Conservation (phyloP, 2,329 filamentous ascomycete genomes). For the Sclerotinia trifoliorum region DNA sequence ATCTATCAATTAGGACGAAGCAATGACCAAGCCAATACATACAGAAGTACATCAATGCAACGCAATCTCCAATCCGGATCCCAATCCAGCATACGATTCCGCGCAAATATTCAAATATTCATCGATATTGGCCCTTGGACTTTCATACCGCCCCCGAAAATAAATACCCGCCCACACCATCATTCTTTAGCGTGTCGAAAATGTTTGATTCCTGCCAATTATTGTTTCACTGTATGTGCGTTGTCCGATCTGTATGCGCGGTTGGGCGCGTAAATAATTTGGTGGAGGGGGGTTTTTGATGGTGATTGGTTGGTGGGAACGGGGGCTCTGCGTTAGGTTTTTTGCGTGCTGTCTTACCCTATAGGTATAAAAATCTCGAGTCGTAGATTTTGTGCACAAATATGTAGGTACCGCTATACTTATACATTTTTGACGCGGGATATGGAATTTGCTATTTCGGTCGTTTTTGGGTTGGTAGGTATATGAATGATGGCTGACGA, state of each 20-base stretch:
- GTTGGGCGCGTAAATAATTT: constrained; percentile 11
- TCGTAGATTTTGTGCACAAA: neutral
- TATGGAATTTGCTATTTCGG: neutral
- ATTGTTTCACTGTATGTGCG: neutral
- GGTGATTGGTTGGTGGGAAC: neutral
- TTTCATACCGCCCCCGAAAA: neutral
- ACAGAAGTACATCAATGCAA: neutral
- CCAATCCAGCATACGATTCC: neutral
- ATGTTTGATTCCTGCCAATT: neutral
- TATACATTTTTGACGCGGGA: neutral
- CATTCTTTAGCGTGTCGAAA: constrained; percentile 1
- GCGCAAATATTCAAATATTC: neutral
- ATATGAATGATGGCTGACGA: neutral
- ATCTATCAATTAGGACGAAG: neutral
- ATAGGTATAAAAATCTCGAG: neutral
- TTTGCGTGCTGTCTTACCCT: neutral
- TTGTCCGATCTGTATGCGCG: neutral
- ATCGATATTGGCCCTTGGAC: neutral
- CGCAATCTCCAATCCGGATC: neutral
- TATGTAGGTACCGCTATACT: neutral
- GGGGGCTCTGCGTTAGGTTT: neutral
- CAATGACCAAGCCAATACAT: neutral
- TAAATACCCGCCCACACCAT: constrained; percentile 6
- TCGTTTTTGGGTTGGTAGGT: neutral
- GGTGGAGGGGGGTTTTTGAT: neutral